These are phyloP conservation scores for Musa balbisiana DNA, from an alignment of 202 grass and related monocot species.

Conservation along the genomic window DNA sequence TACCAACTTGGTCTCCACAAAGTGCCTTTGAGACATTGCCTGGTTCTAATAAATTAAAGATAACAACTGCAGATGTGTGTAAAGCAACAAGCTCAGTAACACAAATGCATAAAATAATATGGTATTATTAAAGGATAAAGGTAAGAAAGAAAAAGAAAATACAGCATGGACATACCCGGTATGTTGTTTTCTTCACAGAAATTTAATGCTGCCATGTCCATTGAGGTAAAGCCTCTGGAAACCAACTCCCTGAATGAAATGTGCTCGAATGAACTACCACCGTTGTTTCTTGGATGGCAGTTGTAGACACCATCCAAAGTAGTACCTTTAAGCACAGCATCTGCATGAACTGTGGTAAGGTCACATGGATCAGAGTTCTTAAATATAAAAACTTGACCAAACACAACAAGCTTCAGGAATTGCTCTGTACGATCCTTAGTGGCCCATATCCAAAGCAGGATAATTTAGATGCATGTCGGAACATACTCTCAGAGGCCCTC, in stretches of 20 bases:
- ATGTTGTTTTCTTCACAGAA: slow-evolving; percentile 94
- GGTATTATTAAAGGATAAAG: neutral
- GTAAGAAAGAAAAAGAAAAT: neutral
- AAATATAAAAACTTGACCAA: neutral
- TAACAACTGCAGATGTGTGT: slow-evolving; percentile 57
- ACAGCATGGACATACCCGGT: slow-evolving; percentile 45
- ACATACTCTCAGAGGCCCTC: slow-evolving; percentile 86
- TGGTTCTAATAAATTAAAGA: slow-evolving; percentile 83
- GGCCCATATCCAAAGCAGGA: neutral
- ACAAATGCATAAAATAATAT: no score
- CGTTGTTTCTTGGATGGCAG: slow-evolving; percentile 46
- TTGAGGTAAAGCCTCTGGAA: slow-evolving; percentile 63
- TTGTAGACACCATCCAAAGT: slow-evolving; percentile 51
- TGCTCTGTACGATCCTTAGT: slow-evolving; percentile 11
- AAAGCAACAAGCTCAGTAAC: slow-evolving; percentile 9
- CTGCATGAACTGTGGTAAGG: slow-evolving; percentile 63
- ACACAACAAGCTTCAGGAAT: neutral
- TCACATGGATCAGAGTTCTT: slow-evolving; percentile 35
- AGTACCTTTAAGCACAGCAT: slow-evolving; percentile 74
- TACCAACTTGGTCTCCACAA: slow-evolving; percentile 82
- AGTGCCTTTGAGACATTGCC: slow-evolving; percentile 80
- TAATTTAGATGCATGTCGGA: neutral
- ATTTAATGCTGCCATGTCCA: slow-evolving; percentile 86
- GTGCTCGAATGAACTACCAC: slow-evolving; percentile 53
- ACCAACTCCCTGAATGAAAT: slow-evolving; percentile 91